Conservation (phyloP, 2,329 filamentous ascomycete species). For the Mycosphaerella sp. region DNA sequence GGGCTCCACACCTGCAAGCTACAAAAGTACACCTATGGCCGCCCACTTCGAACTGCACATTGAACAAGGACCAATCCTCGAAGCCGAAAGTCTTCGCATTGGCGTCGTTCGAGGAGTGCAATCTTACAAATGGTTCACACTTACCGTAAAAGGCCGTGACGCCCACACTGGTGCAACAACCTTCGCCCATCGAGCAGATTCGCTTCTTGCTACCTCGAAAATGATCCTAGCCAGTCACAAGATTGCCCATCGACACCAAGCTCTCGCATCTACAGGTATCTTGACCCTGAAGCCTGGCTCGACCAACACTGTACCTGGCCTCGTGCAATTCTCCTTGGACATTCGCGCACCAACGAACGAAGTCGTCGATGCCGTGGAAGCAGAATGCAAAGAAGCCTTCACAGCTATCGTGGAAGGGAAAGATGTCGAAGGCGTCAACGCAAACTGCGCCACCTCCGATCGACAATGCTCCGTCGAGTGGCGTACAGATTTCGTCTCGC, state of each 20-base stretch:
- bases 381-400: conserved; percentile 53
- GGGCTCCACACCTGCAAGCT: conserved; percentile 51
- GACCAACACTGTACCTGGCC: conserved; percentile 67
- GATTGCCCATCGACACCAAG: conserved; percentile 54
- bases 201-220: conserved; percentile 59
- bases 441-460: conserved; percentile 37
- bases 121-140: conserved; percentile 66
- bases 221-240: conserved; percentile 62
- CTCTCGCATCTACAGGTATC: conserved; percentile 65
- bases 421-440: conserved; percentile 45
- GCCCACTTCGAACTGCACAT: conserved; percentile 82
- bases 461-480: conserved; percentile 50
- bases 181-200: conserved; percentile 59
- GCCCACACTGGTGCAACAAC: conserved; percentile 71
- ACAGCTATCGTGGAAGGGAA: conserved; percentile 53
- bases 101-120: conserved; percentile 68
- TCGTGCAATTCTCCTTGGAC: conserved; percentile 62
- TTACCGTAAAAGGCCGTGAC: conserved; percentile 61
- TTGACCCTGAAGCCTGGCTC: conserved; percentile 60
- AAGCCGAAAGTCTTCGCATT: conserved; percentile 57
- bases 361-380: conserved; percentile 53
- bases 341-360: conserved; percentile 55
- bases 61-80: conserved; percentile 73
- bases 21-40: conserved; percentile 58
- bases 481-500: conserved; percentile 55